Conservation (phyloP, 1,139 yeast genomes). For the Debaryomycetaceae sp. region DNA sequence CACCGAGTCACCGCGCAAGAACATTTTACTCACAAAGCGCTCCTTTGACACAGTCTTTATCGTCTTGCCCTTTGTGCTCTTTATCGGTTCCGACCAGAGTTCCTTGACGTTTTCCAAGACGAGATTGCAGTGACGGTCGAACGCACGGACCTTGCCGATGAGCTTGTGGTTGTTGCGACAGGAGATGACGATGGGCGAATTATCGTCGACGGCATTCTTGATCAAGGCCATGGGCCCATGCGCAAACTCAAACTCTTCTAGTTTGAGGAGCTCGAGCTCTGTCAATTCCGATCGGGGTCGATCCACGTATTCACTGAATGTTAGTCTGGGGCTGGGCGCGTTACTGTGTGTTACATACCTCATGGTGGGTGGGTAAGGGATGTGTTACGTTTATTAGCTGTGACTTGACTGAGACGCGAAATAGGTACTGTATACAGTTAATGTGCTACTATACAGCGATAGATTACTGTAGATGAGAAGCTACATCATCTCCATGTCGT, state of each 20-base stretch:
- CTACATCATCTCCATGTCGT: no score
- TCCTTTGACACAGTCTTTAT: constrained; percentile 67
- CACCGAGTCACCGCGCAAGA: constrained; percentile 91
- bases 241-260: constrained; percentile 83
- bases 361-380: constrained; percentile 1
- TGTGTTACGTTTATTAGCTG: background rate
- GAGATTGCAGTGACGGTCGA: constrained; percentile 93
- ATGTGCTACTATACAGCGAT: no score
- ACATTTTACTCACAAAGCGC: constrained; percentile 80
- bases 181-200: constrained; percentile 74
- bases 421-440: no score
- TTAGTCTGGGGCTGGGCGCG: background rate
- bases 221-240: constrained; percentile 88
- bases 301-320: constrained; percentile 48
- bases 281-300: constrained; percentile 73
- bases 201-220: constrained; percentile 66
- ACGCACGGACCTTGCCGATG: constrained; percentile 83
- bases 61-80: constrained; percentile 57
- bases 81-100: constrained; percentile 69
- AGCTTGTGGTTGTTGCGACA: constrained; percentile 89
- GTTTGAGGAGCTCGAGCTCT: constrained; percentile 64
- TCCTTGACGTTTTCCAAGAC: constrained; percentile 88
- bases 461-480: no score
- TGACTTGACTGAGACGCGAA: no score
- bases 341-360: constrained; percentile 4